Evolutionary conservation across 768 basidiomycete species (phyloP), one percentile per base, ranked within the genome.

Genomic region (Boletus patriciae): DNA sequence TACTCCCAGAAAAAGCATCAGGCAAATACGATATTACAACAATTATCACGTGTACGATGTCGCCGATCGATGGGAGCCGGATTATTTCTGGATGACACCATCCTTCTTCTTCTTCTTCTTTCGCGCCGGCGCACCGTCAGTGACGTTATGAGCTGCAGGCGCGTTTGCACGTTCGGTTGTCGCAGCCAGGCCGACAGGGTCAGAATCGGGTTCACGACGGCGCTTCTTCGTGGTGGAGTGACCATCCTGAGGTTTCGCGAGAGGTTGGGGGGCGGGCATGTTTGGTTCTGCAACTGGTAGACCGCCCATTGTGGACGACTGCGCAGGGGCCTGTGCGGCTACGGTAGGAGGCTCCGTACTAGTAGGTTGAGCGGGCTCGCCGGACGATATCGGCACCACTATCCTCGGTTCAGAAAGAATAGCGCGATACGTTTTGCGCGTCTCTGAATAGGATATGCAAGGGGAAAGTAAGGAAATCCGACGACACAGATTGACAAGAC

Each of bases 351-450:
- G 10, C 8, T 27, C 54, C 11, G 44, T 37, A 7, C 23, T 23
- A 10, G 36, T 31, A 0, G 29, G 10, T 31, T 47, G 53, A 37
- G 23, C 11, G 2, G 41, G 42, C 40, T 60, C 52, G 19, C 6
- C 33, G 16, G 47, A 33, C 8, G 53, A 27, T 40, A 50, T 41
- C 3, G 86, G 86, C 2, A 90, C 69, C 12, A 92, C 78, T 11
- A 91, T 68, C 46, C 69, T 81, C 0, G 91, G 89, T 65, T 90
- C 88, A 4, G 90, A 92, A 21, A 93, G 73, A 1, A 92, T 80
- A 0, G 91, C 87, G 6, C 90, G 83, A 63, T 89, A 92, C 6
- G 90, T 92, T 66, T 82, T 84, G 33, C 92, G 87, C 1, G 90
- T 90, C 74, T 90, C 92, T 92, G 62, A 21, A 42, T 4, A 44